These are phyloP conservation scores for Passiflora organensis DNA, from an alignment of 345 rosid genomes.

Conservation along the genomic window DNA sequence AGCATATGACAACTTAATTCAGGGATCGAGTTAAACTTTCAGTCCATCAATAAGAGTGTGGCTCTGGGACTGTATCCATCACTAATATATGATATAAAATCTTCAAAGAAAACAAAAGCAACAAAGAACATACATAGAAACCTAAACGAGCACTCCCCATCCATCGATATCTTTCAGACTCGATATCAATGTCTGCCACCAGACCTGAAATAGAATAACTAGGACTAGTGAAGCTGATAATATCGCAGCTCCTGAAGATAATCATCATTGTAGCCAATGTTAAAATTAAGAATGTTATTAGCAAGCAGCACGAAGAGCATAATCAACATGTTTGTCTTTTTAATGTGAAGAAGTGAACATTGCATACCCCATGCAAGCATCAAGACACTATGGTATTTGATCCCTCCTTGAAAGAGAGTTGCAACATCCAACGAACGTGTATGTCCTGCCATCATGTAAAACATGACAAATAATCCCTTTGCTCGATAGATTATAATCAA, in stretches of 20 bases:
- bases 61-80: not conserved
- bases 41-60: not conserved
- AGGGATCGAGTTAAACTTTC: not conserved
- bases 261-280: not conserved
- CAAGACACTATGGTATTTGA: slow-evolving; percentile 68
- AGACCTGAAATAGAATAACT: slow-evolving; percentile 49
- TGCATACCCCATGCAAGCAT: slow-evolving; percentile 95
- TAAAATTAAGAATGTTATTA: not conserved
- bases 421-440: slow-evolving; percentile 74
- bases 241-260: not conserved
- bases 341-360: not conserved
- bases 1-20: too few relatives aligned
- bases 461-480: slow-evolving; percentile 6
- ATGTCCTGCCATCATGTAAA: slow-evolving; percentile 48
- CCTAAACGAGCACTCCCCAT: slow-evolving; percentile 89
- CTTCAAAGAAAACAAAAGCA: not conserved
- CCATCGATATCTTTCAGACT: slow-evolving; percentile 92
- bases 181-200: slow-evolving; percentile 94
- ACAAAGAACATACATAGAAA: slow-evolving; percentile 60
- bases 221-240: slow-evolving; percentile 2
- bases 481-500: slow-evolving; percentile 4
- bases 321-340: not conserved
- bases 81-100: too few relatives aligned
- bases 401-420: slow-evolving; percentile 64
- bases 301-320: too few relatives aligned